Conservation (phyloP, 768 basidiomycete genomes). For the Hebeloma cylindrosporum region DNA sequence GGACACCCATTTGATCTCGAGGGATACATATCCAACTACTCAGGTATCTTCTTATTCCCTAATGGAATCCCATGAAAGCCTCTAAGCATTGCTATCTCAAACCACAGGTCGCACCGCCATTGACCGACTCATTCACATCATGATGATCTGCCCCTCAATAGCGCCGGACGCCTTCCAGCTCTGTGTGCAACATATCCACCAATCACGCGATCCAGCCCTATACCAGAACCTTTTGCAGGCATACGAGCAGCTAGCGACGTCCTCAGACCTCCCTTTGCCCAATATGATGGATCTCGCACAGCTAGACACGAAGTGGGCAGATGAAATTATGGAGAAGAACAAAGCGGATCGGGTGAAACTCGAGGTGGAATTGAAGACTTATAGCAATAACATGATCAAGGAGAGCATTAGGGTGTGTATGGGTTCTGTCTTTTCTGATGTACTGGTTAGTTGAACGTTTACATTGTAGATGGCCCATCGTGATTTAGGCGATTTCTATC, state of each 20-base stretch:
- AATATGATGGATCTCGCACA: conserved; percentile 46
- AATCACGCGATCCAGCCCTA: conserved; percentile 67
- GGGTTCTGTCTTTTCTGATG: conserved; percentile 2
- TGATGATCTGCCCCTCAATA: conserved; percentile 61
- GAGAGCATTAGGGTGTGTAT: conserved; percentile 87
- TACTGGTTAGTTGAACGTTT: not conserved
- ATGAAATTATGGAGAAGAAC: conserved; percentile 64
- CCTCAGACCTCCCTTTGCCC: conserved; percentile 39
- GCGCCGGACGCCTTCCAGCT: conserved; percentile 72
- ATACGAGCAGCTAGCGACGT: conserved; percentile 49
- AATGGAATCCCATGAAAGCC: conserved; percentile 2
- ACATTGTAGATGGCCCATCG: conserved; percentile 81
- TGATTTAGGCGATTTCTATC: conserved; percentile 81
- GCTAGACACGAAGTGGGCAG: conserved; percentile 72
- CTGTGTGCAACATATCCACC: conserved; percentile 61
- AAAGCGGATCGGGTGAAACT: conserved; percentile 76
- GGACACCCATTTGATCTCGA: conserved; percentile 89
- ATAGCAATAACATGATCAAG: conserved; percentile 96
- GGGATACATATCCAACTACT: conserved; percentile 71
- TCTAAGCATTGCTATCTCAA: conserved; percentile 3
- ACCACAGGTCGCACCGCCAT: conserved; percentile 78
- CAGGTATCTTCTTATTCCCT: conserved; percentile 44
- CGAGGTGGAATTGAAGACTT: conserved; percentile 93
- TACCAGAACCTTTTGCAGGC: conserved; percentile 50
- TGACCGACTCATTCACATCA: conserved; percentile 70